phyloP scores from a whole-genome alignment of 1,284 basidiomycete species.

The Fomitopsis betulina region DNA sequence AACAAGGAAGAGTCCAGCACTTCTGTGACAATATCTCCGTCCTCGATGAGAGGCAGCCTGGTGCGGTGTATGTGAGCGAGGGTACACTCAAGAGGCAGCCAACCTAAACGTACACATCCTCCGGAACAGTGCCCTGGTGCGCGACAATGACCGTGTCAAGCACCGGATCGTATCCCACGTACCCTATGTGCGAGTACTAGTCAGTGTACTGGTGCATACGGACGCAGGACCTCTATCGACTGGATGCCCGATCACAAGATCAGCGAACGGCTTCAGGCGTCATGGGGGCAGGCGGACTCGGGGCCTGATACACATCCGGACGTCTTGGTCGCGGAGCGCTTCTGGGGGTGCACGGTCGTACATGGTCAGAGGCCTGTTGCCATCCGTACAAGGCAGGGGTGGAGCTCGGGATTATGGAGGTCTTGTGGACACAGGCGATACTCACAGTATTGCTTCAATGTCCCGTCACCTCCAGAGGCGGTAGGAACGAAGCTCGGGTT shows the following conservation, averaged over 20 bases:
- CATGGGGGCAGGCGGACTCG: no score
- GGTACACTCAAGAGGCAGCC: not conserved
- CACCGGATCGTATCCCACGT: conserved; percentile 42
- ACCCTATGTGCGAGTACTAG: conserved; percentile 33
- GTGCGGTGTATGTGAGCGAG: not conserved
- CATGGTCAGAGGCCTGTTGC: no score
- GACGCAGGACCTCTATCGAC: no score
- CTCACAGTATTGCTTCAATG: conserved; percentile 42
- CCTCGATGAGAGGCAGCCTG: conserved; percentile 49
- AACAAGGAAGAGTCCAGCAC: conserved; percentile 45
- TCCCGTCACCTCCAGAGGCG: conserved; percentile 60
- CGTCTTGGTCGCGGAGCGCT: no score
- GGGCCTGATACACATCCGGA: no score
- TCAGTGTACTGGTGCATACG: no score
- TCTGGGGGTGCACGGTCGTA: no score
- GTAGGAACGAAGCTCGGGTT: conserved; percentile 50
- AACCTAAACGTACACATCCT: conserved; percentile 36
- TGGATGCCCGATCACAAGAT: no score
- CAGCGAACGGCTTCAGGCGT: no score
- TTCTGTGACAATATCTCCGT: conserved; percentile 41
- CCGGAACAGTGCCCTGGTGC: conserved; percentile 49
- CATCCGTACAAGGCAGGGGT: no score
- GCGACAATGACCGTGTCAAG: conserved; percentile 41
- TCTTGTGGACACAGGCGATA: not conserved
- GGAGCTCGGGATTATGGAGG: no score